Percentiles rank a stretch among this genome's conserved stretches.
phyloP scores from a whole-genome alignment of 345 rosid genomes.

The Xanthoceras sorbifolium region DNA sequence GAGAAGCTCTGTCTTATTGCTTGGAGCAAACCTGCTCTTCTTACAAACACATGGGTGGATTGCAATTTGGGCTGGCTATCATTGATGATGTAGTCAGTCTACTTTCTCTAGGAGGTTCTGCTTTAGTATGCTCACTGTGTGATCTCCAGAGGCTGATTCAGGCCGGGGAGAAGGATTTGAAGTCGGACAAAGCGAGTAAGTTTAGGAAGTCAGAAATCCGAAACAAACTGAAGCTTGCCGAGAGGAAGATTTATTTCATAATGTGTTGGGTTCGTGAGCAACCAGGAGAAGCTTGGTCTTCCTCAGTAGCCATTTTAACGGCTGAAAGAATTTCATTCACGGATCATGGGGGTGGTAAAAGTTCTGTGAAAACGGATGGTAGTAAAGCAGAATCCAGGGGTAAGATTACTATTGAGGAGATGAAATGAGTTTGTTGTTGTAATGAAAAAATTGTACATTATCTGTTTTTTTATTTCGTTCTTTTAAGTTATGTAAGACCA shows the following conservation, averaged over 20 bases:
- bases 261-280: constrained; percentile 96
- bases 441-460: not conserved
- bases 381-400: constrained; percentile 27
- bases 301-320: constrained; percentile 48
- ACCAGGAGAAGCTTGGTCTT: constrained; percentile 58
- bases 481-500: not conserved
- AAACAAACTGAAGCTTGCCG: constrained; percentile 69
- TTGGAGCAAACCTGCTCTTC: constrained; percentile 83
- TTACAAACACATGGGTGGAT: constrained; percentile 68
- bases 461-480: not conserved
- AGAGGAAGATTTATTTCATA: constrained; percentile 72
- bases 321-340: constrained; percentile 52
- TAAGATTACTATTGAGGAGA: constrained; percentile 67
- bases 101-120: constrained; percentile 58
- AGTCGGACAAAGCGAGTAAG: constrained; percentile 38
- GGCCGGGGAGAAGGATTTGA: constrained; percentile 54
- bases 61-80: constrained; percentile 65
- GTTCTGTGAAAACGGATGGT: constrained; percentile 24
- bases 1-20: constrained; percentile 64
- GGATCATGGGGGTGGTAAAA: constrained; percentile 32
- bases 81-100: constrained; percentile 57
- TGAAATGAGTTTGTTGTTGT: constrained; percentile 29
- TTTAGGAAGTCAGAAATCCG: constrained; percentile 48
- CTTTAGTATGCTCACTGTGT: constrained; percentile 62
- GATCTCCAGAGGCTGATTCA: constrained; percentile 74